A percentile compares a stretch with the other conserved stretches of the same genome.
These are phyloP conservation scores for Cladosporium cucumerinum DNA, from an alignment of 2,329 filamentous ascomycete species.

Conservation along the genomic window DNA sequence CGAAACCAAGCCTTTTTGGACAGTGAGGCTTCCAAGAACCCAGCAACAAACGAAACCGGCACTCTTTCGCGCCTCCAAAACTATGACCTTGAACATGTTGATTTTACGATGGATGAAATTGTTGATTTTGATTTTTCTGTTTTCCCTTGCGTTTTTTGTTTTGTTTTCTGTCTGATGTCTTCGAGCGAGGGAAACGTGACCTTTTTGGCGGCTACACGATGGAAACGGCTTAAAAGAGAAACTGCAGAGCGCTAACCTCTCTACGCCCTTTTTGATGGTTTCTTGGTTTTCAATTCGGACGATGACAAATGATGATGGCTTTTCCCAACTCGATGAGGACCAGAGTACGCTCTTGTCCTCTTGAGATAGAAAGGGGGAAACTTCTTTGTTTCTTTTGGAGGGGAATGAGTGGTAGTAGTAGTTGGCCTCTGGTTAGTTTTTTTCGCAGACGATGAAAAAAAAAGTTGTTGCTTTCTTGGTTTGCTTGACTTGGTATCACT, in stretches of 20 bases:
- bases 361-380: background rate
- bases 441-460: background rate
- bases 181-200: background rate
- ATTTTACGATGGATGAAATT: background rate
- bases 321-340: background rate
- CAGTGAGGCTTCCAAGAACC: background rate
- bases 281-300: background rate
- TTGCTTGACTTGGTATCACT: background rate
- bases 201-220: background rate
- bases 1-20: background rate
- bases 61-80: background rate
- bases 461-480: background rate
- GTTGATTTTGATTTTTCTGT: background rate
- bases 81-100: background rate
- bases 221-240: background rate
- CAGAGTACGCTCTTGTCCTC: background rate
- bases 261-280: background rate
- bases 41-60: slow-evolving; percentile 1
- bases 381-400: background rate
- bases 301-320: background rate
- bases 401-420: background rate
- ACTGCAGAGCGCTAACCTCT: slow-evolving; percentile 6
- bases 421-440: background rate
- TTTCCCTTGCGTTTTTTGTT: background rate
- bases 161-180: background rate